Evolutionary conservation across 2,329 filamentous ascomycete species (phyloP), one percentile per base, ranked within the genome.

Genomic region (Rhynchosporium secalis): DNA sequence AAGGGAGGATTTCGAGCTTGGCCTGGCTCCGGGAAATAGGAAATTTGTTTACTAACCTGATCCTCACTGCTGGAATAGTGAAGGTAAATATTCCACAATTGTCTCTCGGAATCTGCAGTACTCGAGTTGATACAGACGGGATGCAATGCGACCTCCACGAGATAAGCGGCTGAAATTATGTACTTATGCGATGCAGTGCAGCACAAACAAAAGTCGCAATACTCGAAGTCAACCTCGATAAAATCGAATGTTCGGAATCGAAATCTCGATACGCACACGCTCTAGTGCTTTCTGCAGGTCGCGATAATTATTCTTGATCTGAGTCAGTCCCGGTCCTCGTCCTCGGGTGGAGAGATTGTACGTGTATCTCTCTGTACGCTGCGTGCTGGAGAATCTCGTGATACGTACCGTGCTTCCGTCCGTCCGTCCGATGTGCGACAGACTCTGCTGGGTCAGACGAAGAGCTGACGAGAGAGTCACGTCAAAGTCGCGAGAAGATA

Each of bases 221-320:
- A 54, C 54, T 62, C 62, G 58, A 62, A 26, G 38, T 38, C 20
- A 43, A 57, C 49, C 52, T 43, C 51, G 20, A 46, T 46, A 20
- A 0, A 29, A 60, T 46, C 49, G 29, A 48, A 56, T 13, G 52
- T 12, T 52, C 49, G 49, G 51, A 58, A 15, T 46, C 48, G 29
- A 43, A 59, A 64, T 61, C 55, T 63, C 54, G 61, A 61, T 63
- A 61, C 62, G 66, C 58, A 52, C 58, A 63, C 59, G 56, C 36
- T 49, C 54, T 62, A 60, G 56, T 56, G 56, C 33, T 36, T 20
- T 45, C 62, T 61, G 52, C 38, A 29, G 38, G 40, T 56, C 54
- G 54, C 54, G 54, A 65, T 61, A 62, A 63, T 55, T 36, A 36
- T 36, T 10, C 9, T 36, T 5, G 33, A 10, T 36, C 33, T 36